Base-by-base conservation (phyloP, 2,329 filamentous ascomycete species). In the Monosporascus sp. region DNA sequence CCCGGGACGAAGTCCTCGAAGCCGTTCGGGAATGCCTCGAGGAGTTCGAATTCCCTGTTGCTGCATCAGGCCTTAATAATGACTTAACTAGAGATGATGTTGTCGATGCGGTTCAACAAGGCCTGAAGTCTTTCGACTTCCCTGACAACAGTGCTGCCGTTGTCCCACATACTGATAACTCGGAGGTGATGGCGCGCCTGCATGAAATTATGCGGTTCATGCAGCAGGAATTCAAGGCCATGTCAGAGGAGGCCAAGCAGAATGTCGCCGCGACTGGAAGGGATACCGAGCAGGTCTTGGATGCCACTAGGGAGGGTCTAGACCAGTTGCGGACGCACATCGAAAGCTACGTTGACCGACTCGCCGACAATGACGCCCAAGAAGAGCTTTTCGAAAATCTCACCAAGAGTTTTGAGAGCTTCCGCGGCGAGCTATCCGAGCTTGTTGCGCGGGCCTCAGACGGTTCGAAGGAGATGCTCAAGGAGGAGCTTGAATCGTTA, bases 21-120 rank as follows among this genome's bases (percentile, higher is more conserved):
- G 89, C 89, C 3, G 89, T 97, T 22, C 84, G 89, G 25, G 90
- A 96, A 68, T 95, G 89, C 56, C 75, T 97, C 4, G 89, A 95
- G 60, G 89, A 90, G 58, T 88, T 94, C 58, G 89, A 92, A 63
- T 89, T 89, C 59, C 85, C 86, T 1, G 75, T 84, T 22, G 80
- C 83, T 3, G 76, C 80, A 1, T 79, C 81, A 14, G 78, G 79
- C 27, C 68, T 77, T 22, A 75, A 76, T 7, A 72, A 71, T 27
- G 78, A 81, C n/a, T 66, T 85, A 35, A 82, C 80, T 0, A 75
- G 77, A 39, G 80, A 86, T 25, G 83, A 87, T 55, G 79, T 88
- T 71, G 67, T 87, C 22, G 75, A 84, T 53, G 84, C 84, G 43
- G 81, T 88, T 48, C 82, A 78, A 60, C 76, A 85, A 61, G 82